These are phyloP conservation scores for Cladosporium austrohemisphaericum DNA, from an alignment of 2,329 filamentous ascomycete genomes.

Conservation along the genomic window DNA sequence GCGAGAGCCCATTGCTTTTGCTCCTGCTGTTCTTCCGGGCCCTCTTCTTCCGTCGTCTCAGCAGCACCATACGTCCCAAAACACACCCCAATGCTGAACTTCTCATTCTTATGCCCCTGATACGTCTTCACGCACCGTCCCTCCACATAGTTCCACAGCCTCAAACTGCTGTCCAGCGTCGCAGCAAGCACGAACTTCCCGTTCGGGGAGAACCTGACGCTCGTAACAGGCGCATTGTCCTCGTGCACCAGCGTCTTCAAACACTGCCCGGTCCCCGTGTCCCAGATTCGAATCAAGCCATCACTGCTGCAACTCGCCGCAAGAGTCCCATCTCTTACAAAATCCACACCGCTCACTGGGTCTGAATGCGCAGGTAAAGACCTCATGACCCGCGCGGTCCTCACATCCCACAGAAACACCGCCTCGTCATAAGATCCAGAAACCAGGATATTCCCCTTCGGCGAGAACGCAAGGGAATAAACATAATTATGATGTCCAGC, in stretches of 20 bases:
- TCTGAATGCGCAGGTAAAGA: constrained; percentile 92
- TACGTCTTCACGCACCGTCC: constrained; percentile 95
- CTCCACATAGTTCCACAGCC: constrained; percentile 92
- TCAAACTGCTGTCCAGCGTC: constrained; percentile 83
- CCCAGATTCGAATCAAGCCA: constrained; percentile 91
- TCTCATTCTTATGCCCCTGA: constrained; percentile 81
- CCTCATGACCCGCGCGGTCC: constrained; percentile 81
- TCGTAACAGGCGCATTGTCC: constrained; percentile 85
- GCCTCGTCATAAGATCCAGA: constrained; percentile 96
- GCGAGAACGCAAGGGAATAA: constrained; percentile 90
- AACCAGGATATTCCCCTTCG: constrained; percentile 94
- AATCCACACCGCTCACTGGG: constrained; percentile 89
- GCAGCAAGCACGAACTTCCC: constrained; percentile 89
- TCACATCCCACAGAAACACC: constrained; percentile 93
- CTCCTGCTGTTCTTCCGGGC: constrained; percentile 1
- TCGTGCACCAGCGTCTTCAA: constrained; percentile 92
- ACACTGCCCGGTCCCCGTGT: constrained; percentile 91
- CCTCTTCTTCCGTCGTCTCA: constrained; percentile 25
- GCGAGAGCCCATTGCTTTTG: constrained; percentile 56
- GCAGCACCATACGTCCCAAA: constrained; percentile 64
- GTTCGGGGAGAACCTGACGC: constrained; percentile 90
- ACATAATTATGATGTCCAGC: constrained; percentile 95
- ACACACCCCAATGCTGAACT: constrained; percentile 78
- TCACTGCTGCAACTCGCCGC: constrained; percentile 90
- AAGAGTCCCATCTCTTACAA: constrained; percentile 85